A percentile compares a stretch with the other conserved stretches of the same genome.
Evolutionary conservation across 2,329 filamentous ascomycete genomes (phyloP).

Genomic region (Tolypocladium album): DNA sequence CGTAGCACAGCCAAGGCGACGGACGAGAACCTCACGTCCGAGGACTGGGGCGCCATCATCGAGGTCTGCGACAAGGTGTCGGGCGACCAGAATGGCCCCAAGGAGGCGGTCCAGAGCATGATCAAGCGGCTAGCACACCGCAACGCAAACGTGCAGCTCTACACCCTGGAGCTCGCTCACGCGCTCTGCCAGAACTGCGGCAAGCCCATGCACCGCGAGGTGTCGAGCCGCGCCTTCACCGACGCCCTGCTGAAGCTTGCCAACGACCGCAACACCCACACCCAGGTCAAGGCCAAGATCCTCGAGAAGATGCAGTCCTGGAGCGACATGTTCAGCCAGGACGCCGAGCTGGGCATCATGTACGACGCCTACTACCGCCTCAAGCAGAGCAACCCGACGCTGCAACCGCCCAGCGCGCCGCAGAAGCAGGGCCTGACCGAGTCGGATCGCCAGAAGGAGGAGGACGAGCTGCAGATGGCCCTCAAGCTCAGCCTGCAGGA

Average conservation of each 20-base stretch:
- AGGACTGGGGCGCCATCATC: constrained; percentile 59
- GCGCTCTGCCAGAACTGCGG: constrained; percentile 89
- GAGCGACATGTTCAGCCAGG: constrained; percentile 85
- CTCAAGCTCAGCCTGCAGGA: constrained; percentile 88
- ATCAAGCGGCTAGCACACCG: constrained; percentile 88
- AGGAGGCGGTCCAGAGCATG: constrained; percentile 79
- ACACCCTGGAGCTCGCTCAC: constrained; percentile 89
- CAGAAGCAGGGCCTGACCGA: constrained; percentile 88
- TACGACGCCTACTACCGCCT: constrained; percentile 84
- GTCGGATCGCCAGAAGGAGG: constrained; percentile 83
- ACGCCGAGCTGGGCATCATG: constrained; percentile 94
- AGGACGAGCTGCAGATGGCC: constrained; percentile 95
- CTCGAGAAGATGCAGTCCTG: constrained; percentile 93
- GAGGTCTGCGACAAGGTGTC: constrained; percentile 52
- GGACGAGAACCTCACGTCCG: constrained; percentile 90
- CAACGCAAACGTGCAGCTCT: constrained; percentile 92
- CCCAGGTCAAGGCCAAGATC: constrained; percentile 94
- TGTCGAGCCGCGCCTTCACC: constrained; percentile 86
- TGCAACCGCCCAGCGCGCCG: constrained; percentile 86
- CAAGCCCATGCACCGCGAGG: constrained; percentile 73
- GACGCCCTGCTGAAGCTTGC: constrained; percentile 86
- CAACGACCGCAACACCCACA: constrained; percentile 89
- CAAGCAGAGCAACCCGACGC: constrained; percentile 73
- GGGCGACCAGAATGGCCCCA: constrained; percentile 48
- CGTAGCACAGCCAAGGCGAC: constrained; percentile 57